Evolutionary conservation across 2,329 filamentous ascomycete species (phyloP).

Genomic region (Exutisphaerella laricina): DNA sequence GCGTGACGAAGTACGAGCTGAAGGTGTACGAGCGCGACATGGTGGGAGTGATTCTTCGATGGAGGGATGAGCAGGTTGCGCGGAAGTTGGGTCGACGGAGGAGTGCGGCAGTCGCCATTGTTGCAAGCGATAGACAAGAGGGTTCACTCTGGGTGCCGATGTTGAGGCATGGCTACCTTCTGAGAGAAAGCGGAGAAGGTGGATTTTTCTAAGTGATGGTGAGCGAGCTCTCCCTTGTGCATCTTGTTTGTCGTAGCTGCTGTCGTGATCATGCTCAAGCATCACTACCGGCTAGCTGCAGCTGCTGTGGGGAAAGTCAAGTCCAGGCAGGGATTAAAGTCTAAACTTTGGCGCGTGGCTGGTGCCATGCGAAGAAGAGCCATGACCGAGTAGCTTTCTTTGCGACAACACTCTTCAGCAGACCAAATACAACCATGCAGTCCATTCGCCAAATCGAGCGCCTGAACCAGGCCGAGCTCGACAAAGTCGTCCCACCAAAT

Average conservation of each 20-base stretch:
- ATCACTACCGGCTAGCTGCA: background rate
- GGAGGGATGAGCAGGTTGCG: constrained; percentile 3
- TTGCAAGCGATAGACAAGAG: no score
- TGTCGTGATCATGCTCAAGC: no score
- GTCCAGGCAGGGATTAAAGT: background rate
- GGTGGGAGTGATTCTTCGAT: constrained; percentile 15
- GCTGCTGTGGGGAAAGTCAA: no score
- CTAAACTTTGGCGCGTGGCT: background rate
- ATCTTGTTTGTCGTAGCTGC: no score
- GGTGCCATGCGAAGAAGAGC: no score
- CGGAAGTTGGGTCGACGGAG: constrained; percentile 5
- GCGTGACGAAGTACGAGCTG: constrained; percentile 79
- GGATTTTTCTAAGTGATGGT: background rate
- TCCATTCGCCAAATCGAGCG: constrained; percentile 86
- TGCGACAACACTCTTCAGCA: background rate
- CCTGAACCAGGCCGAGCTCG: constrained; percentile 91
- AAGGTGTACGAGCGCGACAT: constrained; percentile 46
- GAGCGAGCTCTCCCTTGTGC: background rate
- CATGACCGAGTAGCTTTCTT: background rate
- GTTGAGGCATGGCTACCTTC: no score
- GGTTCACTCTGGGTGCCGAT: no score
- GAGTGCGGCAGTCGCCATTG: constrained; percentile 3
- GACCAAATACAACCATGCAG: constrained; percentile 60
- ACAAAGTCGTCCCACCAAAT: constrained; percentile 76
- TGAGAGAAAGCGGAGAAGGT: no score